Evolutionary conservation across 192 early-diverging fungal genomes (phyloP).

Genomic region (Funneliformis geosporum): DNA sequence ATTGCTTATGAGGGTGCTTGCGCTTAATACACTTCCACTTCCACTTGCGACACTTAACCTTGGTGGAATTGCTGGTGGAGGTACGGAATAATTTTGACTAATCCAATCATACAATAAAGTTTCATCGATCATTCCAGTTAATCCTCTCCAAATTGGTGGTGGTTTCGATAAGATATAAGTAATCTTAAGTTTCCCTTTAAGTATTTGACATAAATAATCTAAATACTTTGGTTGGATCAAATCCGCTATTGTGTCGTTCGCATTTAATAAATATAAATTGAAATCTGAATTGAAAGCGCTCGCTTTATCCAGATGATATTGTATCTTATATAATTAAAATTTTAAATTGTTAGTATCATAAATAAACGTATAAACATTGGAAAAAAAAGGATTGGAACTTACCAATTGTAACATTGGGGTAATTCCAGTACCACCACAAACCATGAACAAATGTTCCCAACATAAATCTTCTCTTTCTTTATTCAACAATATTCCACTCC

Average conservation of each 20-base stretch:
- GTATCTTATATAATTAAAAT: not conserved
- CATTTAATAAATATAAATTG: conserved; percentile 7
- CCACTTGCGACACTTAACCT: not conserved
- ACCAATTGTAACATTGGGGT: conserved; percentile 29
- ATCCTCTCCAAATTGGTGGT: not conserved
- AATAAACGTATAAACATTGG: not conserved
- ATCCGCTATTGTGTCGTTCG: not conserved
- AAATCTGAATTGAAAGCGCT: not conserved
- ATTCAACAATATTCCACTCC: conserved; percentile 18
- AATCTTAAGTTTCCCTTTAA: conserved; percentile 7
- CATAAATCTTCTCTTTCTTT: conserved; percentile 6
- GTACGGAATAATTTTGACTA: not conserved
- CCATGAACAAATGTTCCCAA: conserved; percentile 32
- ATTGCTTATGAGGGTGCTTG: not conserved
- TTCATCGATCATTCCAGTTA: not conserved
- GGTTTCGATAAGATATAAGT: conserved; percentile 14
- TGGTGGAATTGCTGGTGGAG: not conserved
- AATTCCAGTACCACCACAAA: conserved; percentile 32
- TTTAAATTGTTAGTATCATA: not conserved
- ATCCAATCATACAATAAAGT: conserved; percentile 21
- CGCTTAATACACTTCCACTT: not conserved
- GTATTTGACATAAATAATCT: not conserved
- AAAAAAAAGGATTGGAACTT: not conserved
- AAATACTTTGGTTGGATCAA: not conserved
- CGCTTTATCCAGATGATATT: not conserved